Conservation (phyloP, 2,329 filamentous ascomycete species). For the Cercospora sp. region DNA sequence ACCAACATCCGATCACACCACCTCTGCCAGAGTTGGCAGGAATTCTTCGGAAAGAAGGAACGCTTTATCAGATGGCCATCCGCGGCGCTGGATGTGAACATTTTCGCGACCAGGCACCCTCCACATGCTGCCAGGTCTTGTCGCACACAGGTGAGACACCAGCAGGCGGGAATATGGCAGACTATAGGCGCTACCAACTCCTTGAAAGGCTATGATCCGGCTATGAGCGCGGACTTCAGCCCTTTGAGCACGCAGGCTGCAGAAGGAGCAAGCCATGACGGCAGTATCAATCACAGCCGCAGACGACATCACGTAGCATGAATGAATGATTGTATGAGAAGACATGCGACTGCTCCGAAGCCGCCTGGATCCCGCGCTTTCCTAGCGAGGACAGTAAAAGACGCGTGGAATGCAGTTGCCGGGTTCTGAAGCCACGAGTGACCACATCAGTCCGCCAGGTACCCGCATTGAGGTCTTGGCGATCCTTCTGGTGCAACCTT, state of each 20-base stretch:
- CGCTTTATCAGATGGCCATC: not conserved
- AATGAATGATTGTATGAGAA: conserved; percentile 6
- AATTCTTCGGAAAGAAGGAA: not conserved
- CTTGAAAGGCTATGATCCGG: not conserved
- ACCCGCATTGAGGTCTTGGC: conserved; percentile 11
- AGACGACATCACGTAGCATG: conserved; percentile 10
- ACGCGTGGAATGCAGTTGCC: conserved; percentile 4
- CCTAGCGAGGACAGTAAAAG: not conserved
- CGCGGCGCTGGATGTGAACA: not conserved
- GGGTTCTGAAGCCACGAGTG: conserved; percentile 6
- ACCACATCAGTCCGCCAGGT: not conserved
- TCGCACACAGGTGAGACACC: not conserved
- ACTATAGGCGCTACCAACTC: not conserved
- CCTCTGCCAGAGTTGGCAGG: not conserved
- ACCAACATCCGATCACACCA: not conserved
- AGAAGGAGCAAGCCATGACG: not conserved
- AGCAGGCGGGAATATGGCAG: not conserved
- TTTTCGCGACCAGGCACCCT: not conserved
- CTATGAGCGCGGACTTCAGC: not conserved
- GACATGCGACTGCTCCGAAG: not conserved
- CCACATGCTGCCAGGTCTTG: not conserved
- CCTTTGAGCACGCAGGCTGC: not conserved
- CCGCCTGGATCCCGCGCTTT: not conserved
- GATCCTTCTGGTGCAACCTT: conserved; percentile 11
- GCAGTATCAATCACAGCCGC: not conserved